phyloP scores from a whole-genome alignment of 2,329 filamentous ascomycete genomes.

The Furcasterigmium furcatum region DNA sequence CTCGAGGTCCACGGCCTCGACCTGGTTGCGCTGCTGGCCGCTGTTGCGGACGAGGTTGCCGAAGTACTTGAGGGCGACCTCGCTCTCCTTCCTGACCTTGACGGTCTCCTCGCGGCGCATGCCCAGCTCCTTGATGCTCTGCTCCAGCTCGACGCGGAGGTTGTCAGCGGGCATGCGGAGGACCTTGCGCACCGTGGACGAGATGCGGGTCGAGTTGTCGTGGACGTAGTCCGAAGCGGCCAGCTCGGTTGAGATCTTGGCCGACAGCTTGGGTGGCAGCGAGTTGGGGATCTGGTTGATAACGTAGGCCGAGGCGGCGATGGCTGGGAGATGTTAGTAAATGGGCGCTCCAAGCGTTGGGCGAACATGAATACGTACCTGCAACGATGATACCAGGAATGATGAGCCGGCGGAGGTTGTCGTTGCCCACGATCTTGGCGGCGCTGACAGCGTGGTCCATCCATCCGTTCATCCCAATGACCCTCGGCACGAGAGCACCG shows the following conservation, averaged over 20 bases:
- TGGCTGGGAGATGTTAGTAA: slow-evolving; percentile 47
- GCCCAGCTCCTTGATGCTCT: slow-evolving; percentile 80
- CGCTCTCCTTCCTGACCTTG: slow-evolving; percentile 79
- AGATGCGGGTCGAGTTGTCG: slow-evolving; percentile 79
- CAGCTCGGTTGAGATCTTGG: slow-evolving; percentile 81
- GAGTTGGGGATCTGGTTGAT: slow-evolving; percentile 85
- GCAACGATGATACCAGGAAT: slow-evolving; percentile 76
- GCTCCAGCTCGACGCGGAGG: slow-evolving; percentile 77
- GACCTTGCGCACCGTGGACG: slow-evolving; percentile 81
- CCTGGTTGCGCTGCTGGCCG: slow-evolving; percentile 44
- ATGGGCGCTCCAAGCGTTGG: slow-evolving; percentile 3
- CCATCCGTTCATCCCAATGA: slow-evolving; percentile 84
- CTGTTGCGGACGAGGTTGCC: slow-evolving; percentile 73
- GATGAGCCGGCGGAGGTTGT: slow-evolving; percentile 76
- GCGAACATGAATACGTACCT: slow-evolving; percentile 54
- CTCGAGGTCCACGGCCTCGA: slow-evolving; percentile 54
- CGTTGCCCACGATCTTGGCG: slow-evolving; percentile 74
- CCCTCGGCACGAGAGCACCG: slow-evolving; percentile 76
- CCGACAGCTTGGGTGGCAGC: slow-evolving; percentile 78
- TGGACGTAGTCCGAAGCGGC: slow-evolving; percentile 88
- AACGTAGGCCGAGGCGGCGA: slow-evolving; percentile 75
- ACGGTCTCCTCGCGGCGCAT: slow-evolving; percentile 76
- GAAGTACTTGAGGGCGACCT: slow-evolving; percentile 88
- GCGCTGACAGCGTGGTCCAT: slow-evolving; percentile 82
- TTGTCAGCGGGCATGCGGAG: slow-evolving; percentile 85